Evolutionary conservation across 305 asterid species (phyloP).

Genomic region (Solanum hybrid): DNA sequence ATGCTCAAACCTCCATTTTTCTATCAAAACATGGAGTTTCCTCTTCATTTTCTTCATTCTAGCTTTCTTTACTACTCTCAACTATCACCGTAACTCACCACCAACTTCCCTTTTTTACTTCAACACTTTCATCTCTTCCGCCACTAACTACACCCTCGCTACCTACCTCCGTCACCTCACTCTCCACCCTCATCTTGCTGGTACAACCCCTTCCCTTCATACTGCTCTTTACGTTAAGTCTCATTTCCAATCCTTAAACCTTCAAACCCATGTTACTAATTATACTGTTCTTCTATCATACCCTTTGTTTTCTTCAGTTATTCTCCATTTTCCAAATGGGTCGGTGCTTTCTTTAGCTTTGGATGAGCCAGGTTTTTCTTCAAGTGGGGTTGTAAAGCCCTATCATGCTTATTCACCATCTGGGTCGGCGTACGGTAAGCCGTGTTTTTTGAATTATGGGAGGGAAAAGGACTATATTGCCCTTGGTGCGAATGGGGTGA

Average conservation of each 20-base stretch:
- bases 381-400: constrained; percentile 46
- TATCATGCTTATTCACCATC: constrained; percentile 93
- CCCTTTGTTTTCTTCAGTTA: constrained; percentile 50
- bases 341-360: constrained; percentile 23
- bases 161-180: constrained; percentile 81
- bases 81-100: constrained; percentile 16
- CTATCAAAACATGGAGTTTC: constrained; percentile 32
- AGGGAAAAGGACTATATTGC: constrained; percentile 55
- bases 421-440: constrained; percentile 56
- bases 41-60: constrained; percentile 32
- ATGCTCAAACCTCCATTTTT: not conserved
- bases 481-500: constrained; percentile 39
- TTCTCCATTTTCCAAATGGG: constrained; percentile 40
- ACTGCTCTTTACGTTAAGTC: constrained; percentile 53
- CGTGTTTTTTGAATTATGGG: constrained; percentile 73
- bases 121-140: constrained; percentile 45
- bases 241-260: constrained; percentile 49
- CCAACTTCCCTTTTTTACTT: constrained; percentile 15
- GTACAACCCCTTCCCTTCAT: constrained; percentile 52
- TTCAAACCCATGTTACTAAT: constrained; percentile 41
- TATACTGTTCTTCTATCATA: constrained; percentile 71
- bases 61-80: constrained; percentile 29
- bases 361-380: constrained; percentile 38
- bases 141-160: constrained; percentile 65
- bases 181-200: constrained; percentile 89